Base-by-base conservation (phyloP, 805 yeast genomes). In the Suhomyces xylopsoci region DNA sequence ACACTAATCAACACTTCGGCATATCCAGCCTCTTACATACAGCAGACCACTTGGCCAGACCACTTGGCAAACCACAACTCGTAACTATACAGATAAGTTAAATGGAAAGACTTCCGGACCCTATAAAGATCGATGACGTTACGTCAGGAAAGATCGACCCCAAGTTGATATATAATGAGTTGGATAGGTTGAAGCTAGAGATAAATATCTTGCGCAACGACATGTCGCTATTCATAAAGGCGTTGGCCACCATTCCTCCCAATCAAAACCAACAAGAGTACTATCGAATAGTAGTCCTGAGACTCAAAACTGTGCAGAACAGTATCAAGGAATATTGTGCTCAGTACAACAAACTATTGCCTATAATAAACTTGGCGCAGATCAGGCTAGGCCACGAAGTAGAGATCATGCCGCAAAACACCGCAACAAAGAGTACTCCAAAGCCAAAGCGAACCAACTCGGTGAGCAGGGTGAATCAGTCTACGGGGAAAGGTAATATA, bases 281-380 rank as follows among this genome's bases (percentile, higher is more conserved):
- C 54, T 69, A 73, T 53, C 69, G 65, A 49, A 64, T 59, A 10
- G 74, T 79, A 9, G 62, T 69, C 3, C 68, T 67, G 47, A 59
- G 66, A 30, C 71, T 78, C 45, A 67, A 71, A 34, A 59, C 66
- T 7, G 68, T 81, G 4, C 76, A 73, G 55, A 58, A 52, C 12
- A 67, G 71, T 50, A 76, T 81, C 44, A 70, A 71, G 28, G 72
- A 70, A 3, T 81, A 80, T 53, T 71, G 77, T 55, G 65, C 58
- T 5, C 69, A 76, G 49, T 81, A 79, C 60, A 77, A 72, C 48
- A 66, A 75, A 51, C 63, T 81, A 15, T 63, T 79, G 2, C 84
- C 85, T 3, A 71, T 81, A 42, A 77, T 81, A 43, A 71, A 80
- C 55, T 70, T 78, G 55, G 71, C 83, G 1, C 83, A 80, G 60